A percentile compares a stretch with the other conserved stretches of the same genome.
Conservation (phyloP, 805 yeast species). For the Candida peoriensis region DNA sequence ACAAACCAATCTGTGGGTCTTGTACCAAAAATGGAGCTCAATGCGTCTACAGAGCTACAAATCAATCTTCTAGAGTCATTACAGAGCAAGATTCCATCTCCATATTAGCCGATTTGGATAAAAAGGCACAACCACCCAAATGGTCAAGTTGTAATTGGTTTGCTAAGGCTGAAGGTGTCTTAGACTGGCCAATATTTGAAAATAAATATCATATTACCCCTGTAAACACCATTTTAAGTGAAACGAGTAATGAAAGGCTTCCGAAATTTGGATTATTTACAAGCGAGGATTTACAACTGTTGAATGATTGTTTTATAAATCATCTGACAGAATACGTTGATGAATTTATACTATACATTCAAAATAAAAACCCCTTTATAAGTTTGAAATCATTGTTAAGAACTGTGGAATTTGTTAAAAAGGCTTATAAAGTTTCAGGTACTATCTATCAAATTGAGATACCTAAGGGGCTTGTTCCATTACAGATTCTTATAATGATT, state of each 20-base stretch:
- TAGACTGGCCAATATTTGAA: conserved; percentile 19
- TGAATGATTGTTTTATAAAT: conserved; percentile 6
- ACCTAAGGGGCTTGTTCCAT: conserved; percentile 9
- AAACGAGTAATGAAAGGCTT: conserved; percentile 4
- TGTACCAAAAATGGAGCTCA: conserved; percentile 24
- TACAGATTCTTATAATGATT: conserved; percentile 12
- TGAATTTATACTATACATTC: conserved; percentile 13
- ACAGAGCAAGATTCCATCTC: neutral
- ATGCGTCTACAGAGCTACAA: conserved; percentile 15
- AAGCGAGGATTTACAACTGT: conserved; percentile 2
- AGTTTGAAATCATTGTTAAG: conserved; percentile 5
- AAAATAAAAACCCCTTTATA: conserved; percentile 20
- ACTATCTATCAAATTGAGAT: conserved; percentile 10
- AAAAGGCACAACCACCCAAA: conserved; percentile 5
- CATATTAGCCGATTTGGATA: conserved; percentile 7
- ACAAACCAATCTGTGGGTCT: conserved; percentile 39
- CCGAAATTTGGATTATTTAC: conserved; percentile 10
- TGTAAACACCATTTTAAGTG: conserved; percentile 9
- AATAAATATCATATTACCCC: conserved; percentile 7
- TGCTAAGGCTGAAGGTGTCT: conserved; percentile 12
- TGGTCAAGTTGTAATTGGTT: conserved; percentile 22
- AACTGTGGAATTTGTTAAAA: conserved; percentile 11
- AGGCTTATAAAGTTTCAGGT: neutral
- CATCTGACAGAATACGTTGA: conserved; percentile 10
- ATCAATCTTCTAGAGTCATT: neutral